Base-by-base conservation (phyloP, 2,329 filamentous ascomycete species). In the Aspergillus tanneri region DNA sequence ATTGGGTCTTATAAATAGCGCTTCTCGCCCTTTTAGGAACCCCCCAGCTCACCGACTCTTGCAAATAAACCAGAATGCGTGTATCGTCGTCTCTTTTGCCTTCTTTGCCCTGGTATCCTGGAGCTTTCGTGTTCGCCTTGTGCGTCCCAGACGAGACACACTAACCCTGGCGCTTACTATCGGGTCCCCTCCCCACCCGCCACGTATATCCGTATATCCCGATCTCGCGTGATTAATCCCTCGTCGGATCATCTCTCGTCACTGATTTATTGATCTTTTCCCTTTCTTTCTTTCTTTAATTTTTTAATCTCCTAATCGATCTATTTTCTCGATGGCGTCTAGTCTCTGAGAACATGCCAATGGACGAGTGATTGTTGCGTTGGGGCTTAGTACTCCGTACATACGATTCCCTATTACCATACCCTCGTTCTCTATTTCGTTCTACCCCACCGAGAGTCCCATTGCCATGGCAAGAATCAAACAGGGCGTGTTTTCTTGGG, bases 401-500 rank as follows among this genome's bases (percentile, higher is more conserved):
- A n/a, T n/a, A n/a, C n/a, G n/a, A n/a, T n/a, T n/a, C n/a, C n/a
- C n/a, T 12, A 36, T 18, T 22, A 11, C 12, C 16, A 24, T 22
- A 14, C 12, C 4, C 12, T n/a, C 16, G 12, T 40, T 14, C 22
- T 6, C 23, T 22, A 39, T 24, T 28, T 12, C 16, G 19, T 28
- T 25, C 28, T 25, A 12, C 24, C 18, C 23, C 28, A 27, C 4
- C 21, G 19, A 16, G 30, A 34, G 30, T 18, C 47, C 18, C 28
- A 32, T 18, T 28, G 25, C 19, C 30, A 70, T 71, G 68, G 60
- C 66, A 14, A 63, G 62, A 42, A 61, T 61, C 30, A 70, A 65
- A 46, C 60, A 61, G 30, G 68, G 68, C 0, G 62, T 70, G 2
- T 70, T 71, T 52, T 70, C 66, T 5, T 71, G 68, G 68, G 68